Conservation (phyloP, 1,139 yeast species). For the Sugiyamaella novakii region DNA sequence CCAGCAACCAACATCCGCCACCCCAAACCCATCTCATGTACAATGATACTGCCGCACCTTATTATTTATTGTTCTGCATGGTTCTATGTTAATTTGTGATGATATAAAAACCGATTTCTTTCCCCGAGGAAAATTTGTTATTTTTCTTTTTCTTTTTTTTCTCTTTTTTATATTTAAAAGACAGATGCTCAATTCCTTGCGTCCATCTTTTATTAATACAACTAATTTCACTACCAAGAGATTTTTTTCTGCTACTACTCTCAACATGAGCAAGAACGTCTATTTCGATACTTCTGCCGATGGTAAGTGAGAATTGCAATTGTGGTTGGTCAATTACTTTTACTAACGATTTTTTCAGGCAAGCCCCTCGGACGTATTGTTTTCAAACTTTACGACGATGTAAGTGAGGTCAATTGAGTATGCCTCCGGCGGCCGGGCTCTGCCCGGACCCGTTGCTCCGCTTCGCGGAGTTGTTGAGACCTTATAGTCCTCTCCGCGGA, state of each 20-base stretch:
- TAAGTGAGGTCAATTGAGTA: conserved; percentile 20
- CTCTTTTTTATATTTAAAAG: not conserved
- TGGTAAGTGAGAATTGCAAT: conserved; percentile 45
- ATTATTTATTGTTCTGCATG: conserved; percentile 8
- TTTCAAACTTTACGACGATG: conserved; percentile 88
- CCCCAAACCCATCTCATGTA: not conserved
- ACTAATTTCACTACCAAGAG: conserved; percentile 20
- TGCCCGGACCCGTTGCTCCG: conserved; percentile 8
- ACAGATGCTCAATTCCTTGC: conserved; percentile 23
- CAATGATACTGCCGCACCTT: conserved; percentile 6
- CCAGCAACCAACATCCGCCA: too few relatives aligned
- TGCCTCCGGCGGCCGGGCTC: conserved; percentile 12
- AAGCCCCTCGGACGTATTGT: conserved; percentile 68
- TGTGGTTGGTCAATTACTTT: not conserved
- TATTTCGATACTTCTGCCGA: conserved; percentile 77
- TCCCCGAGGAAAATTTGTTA: conserved; percentile 14
- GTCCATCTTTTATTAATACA: conserved; percentile 17
- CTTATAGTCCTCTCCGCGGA: conserved; percentile 2
- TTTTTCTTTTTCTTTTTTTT: conserved; percentile 9
- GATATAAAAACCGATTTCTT: conserved; percentile 5
- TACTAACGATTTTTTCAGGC: conserved; percentile 35
- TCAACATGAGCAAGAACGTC: conserved; percentile 52
- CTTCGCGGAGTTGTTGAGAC: conserved; percentile 7
- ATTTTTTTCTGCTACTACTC: conserved; percentile 27
- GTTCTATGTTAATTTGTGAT: conserved; percentile 4